Conservation (phyloP, 768 basidiomycete species). For the Phylloporus rhodoxanthus region DNA sequence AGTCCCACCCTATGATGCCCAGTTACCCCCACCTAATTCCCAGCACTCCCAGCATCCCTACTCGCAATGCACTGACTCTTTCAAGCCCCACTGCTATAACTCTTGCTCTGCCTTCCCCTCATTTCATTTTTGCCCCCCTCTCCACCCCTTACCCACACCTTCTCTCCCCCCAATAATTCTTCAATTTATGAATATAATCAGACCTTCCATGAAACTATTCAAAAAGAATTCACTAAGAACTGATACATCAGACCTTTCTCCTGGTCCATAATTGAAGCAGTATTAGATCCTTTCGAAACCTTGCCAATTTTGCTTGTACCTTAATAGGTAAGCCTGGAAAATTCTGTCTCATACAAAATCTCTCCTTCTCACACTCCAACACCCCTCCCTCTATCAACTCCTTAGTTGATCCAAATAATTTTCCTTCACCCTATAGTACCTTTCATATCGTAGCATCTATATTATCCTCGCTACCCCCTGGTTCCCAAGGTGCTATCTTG, state of each 20-base stretch:
- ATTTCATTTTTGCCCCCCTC: too few species aligned
- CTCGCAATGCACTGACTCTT: too few species aligned
- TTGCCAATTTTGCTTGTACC: background rate
- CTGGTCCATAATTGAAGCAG: fast-evolving
- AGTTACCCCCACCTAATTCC: too few species aligned
- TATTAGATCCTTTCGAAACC: background rate
- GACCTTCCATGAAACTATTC: background rate
- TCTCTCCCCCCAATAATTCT: background rate
- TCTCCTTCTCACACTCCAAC: background rate
- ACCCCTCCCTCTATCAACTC: background rate
- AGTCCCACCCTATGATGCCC: too few species aligned
- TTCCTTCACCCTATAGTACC: too few species aligned
- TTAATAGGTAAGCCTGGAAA: background rate
- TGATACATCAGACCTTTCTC: background rate
- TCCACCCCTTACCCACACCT: background rate
- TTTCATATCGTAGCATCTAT: too few species aligned
- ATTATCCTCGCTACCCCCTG: too few species aligned
- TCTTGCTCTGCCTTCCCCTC: too few species aligned
- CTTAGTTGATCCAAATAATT: background rate
- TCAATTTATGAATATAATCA: background rate
- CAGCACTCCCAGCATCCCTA: too few species aligned
- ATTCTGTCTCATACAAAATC: background rate
- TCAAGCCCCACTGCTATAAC: too few species aligned
- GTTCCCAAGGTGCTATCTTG: too few species aligned
- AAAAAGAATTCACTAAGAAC: background rate